phyloP scores from a whole-genome alignment of 495 filamentous ascomycete species.

The Tuber melanosporum region DNA sequence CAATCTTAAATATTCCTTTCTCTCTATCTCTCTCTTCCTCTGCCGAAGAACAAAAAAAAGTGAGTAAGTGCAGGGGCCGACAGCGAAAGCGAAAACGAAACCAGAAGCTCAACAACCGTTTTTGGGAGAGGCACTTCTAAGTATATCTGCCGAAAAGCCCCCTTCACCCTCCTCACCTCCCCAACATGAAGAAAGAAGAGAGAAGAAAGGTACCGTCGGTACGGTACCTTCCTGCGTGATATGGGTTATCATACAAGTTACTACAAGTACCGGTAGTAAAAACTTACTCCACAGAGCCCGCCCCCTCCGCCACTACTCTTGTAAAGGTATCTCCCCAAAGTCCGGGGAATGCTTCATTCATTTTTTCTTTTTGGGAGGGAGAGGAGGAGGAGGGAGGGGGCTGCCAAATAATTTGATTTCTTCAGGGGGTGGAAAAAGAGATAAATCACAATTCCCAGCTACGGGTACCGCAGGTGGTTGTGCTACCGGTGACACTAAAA shows the following conservation, averaged over 20 bases:
- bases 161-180: too few relatives aligned
- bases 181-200: too few relatives aligned
- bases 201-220: not conserved
- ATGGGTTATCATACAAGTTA: not conserved
- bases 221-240: not conserved
- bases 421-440: not conserved
- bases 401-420: not conserved
- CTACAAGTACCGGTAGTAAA: too few relatives aligned
- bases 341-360: not conserved
- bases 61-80: not conserved
- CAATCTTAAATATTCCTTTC: not conserved
- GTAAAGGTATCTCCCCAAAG: not conserved
- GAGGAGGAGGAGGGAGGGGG: not conserved
- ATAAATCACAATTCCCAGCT: not conserved
- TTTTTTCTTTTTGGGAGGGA: not conserved
- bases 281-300: not conserved
- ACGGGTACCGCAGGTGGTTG: not conserved
- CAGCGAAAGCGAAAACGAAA: not conserved
- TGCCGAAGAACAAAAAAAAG: not conserved
- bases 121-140: not conserved
- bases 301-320: not conserved
- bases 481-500: not conserved
- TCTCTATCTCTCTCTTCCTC: not conserved
- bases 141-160: conserved; percentile 1
- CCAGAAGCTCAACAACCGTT: not conserved